Evolutionary conservation across 176 grass and related monocot genomes (phyloP), one percentile per base, ranked within the genome.

Genomic region (Oryza punctata): DNA sequence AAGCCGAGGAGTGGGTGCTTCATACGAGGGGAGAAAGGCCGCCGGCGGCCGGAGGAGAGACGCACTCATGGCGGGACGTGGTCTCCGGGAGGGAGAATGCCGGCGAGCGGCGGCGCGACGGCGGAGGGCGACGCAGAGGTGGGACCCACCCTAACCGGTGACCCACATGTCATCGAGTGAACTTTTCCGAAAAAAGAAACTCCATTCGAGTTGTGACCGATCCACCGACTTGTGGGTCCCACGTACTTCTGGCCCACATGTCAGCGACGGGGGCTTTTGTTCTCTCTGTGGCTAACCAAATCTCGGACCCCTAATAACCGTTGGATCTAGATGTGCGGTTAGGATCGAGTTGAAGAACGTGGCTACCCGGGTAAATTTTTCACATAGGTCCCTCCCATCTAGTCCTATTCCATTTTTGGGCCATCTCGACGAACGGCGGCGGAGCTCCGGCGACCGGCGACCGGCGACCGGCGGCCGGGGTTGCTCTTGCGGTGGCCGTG

Each of bases 391-490:
- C 50, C 50, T 54, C 50, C 29, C 27, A 18, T 1, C 0, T 4
- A 15, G 11, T 68, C 2, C 12, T 18, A 12, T 61, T 28, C 29
- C 59, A 19, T 1, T 26, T 16, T 25, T 18, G 14, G 47, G 2
- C 14, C 47, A 50, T 50, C 14, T 5, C 10, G 47, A 50, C 14
- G 47, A 18, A 50, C n/a, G 24, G 67, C 61, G 33, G 81, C 43
- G n/a, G 49, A 6, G 14, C 65, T 89, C 70, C 49, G 82, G 70
- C 63, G 63, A 69, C 26, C 5, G 37, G 50, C 67, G 65, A 41
- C 54, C 26, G n/a, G n/a, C n/a, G n/a, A n/a, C n/a, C n/a, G n/a
- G n/a, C n/a, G n/a, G n/a, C n/a, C n/a, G n/a, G 29, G 3, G 43
- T 45, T 45, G 35, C 35, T 37, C 35, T 37, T 7, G 35, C 35